These are phyloP conservation scores for Zostera marina DNA, from an alignment of 116 monocot species.

Conservation along the genomic window DNA sequence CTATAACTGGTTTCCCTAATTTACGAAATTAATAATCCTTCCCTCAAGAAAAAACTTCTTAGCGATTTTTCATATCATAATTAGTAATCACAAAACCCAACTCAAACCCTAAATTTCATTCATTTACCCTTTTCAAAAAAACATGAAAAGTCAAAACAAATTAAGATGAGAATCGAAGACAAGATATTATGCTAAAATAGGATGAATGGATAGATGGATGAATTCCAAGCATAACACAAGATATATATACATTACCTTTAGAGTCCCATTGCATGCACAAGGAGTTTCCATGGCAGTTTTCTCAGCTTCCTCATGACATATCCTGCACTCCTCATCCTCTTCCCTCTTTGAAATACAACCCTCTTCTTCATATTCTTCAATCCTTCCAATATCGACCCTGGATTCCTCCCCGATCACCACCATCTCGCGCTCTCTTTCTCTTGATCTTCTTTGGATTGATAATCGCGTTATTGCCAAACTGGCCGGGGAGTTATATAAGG, in stretches of 20 bases:
- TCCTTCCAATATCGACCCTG: conserved; percentile 57
- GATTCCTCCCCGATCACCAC: conserved; percentile 54
- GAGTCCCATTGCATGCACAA: conserved; percentile 81
- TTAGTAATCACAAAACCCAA: too few species aligned
- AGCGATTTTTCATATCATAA: too few species aligned
- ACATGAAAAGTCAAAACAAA: too few species aligned
- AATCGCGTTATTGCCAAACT: not conserved
- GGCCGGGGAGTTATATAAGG: not conserved
- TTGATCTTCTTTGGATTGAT: not conserved
- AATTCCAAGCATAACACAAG: not conserved
- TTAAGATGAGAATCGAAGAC: too few species aligned
- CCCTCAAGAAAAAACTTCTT: too few species aligned
- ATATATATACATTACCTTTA: not conserved
- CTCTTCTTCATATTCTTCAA: conserved; percentile 13
- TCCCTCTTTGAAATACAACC: conserved; percentile 12
- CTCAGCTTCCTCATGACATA: conserved; percentile 90
- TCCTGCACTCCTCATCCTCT: conserved; percentile 56
- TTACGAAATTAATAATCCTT: too few species aligned
- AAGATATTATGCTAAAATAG: too few species aligned
- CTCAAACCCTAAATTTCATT: too few species aligned
- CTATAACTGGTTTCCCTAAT: too few species aligned
- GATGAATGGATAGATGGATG: too few species aligned
- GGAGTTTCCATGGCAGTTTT: conserved; percentile 76
- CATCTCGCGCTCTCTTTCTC: conserved; percentile 12
- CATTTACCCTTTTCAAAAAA: too few species aligned